These are phyloP conservation scores for Penicillium diatomitis DNA, from an alignment of 495 filamentous ascomycete species.

Conservation along the genomic window DNA sequence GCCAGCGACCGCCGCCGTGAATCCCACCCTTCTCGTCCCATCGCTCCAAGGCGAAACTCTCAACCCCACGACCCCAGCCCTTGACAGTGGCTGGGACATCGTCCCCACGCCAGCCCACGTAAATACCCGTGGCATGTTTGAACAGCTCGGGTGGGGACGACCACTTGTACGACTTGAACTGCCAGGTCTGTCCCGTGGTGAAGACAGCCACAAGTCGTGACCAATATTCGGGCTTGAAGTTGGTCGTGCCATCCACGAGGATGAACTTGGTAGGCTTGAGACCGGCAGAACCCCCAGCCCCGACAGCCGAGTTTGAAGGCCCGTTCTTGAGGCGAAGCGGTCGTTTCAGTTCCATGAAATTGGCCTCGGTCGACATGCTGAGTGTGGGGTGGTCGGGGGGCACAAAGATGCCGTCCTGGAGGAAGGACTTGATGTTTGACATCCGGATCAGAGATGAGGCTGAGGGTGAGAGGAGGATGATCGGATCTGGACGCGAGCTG, in stretches of 20 bases:
- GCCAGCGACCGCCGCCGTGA: constrained; percentile 60
- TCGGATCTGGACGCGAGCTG: constrained; percentile 70
- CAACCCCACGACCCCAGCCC: constrained; percentile 76
- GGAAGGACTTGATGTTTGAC: constrained; percentile 94
- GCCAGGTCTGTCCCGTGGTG: constrained; percentile 96
- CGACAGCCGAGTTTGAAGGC: constrained; percentile 18
- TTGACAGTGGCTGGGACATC: constrained; percentile 64
- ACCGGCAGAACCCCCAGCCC: constrained; percentile 21
- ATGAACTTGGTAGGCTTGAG: constrained; percentile 75
- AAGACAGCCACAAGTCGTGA: constrained; percentile 92
- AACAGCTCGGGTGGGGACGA: constrained; percentile 82
- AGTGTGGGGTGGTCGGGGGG: constrained; percentile 60
- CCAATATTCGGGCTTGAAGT: constrained; percentile 99
- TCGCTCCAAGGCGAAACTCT: constrained; percentile 66
- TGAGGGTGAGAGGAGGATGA: constrained; percentile 97
- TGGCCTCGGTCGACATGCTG: constrained; percentile 48
- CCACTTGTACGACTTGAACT: constrained; percentile 98
- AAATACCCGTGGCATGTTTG: constrained; percentile 73
- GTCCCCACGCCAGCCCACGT: constrained; percentile 88
- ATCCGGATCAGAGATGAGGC: constrained; percentile 95
- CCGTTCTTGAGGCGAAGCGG: constrained; percentile 58
- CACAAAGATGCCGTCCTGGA: constrained; percentile 73
- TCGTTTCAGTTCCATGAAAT: constrained; percentile 77
- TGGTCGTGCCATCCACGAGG: constrained; percentile 80
- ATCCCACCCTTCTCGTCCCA: constrained; percentile 52